A percentile compares a stretch with the other conserved stretches of the same genome.
Evolutionary conservation across 1,139 yeast genomes (phyloP).

Genomic region (Hansenula anomala): DNA sequence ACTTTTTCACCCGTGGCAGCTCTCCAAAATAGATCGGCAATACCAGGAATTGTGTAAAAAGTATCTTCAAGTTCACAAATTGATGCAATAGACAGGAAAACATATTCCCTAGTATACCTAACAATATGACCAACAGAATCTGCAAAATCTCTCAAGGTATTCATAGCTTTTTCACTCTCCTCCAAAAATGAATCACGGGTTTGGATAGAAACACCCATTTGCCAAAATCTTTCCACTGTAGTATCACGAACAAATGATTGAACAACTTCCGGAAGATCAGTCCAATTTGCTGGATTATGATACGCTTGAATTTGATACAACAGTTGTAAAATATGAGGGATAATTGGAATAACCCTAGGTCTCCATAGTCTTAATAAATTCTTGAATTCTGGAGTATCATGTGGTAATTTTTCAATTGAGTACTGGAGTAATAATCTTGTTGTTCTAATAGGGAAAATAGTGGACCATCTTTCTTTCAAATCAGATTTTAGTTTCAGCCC

Average conservation of each 20-base stretch:
- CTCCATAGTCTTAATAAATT: conserved; percentile 79
- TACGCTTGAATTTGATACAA: conserved; percentile 90
- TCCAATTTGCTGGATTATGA: conserved; percentile 92
- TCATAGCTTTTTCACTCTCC: conserved; percentile 91
- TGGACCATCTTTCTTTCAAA: conserved; percentile 88
- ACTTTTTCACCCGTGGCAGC: conserved; percentile 81
- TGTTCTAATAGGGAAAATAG: conserved; percentile 91
- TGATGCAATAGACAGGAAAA: conserved; percentile 84
- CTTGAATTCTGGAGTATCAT: conserved; percentile 69
- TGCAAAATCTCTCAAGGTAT: conserved; percentile 91
- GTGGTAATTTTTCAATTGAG: conserved; percentile 85
- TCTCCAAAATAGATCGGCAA: conserved; percentile 72
- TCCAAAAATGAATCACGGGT: conserved; percentile 92
- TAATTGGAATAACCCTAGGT: conserved; percentile 86
- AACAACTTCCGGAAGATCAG: conserved; percentile 78
- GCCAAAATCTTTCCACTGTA: conserved; percentile 95
- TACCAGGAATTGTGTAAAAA: conserved; percentile 77
- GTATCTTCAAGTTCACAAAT: conserved; percentile 89
- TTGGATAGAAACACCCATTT: conserved; percentile 93
- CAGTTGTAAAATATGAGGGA: conserved; percentile 85
- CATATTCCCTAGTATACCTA: conserved; percentile 93
- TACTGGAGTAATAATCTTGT: conserved; percentile 93
- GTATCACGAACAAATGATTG: conserved; percentile 86
- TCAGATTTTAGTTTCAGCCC: conserved; percentile 73
- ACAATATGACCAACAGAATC: conserved; percentile 97